Conservation (phyloP, 331 rosid species). For the Malus hybrid region DNA sequence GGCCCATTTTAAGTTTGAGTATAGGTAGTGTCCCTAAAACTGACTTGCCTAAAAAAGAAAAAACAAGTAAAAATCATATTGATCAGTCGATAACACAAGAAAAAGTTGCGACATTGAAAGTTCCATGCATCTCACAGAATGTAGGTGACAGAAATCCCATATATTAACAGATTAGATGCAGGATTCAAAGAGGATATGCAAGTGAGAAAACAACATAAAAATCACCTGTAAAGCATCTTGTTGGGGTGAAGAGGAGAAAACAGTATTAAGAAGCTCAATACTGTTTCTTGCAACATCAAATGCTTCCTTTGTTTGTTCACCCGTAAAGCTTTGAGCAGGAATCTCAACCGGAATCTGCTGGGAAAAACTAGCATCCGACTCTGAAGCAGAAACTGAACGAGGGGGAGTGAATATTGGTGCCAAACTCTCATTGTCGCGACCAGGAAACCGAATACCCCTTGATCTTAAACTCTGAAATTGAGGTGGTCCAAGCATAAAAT, state of each 20-base stretch:
- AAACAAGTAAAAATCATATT: background rate
- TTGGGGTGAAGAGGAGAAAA: slow-evolving; percentile 80
- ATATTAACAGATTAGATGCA: background rate
- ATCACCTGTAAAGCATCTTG: slow-evolving; percentile 80
- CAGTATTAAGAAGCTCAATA: slow-evolving; percentile 86
- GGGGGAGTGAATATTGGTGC: slow-evolving; percentile 98
- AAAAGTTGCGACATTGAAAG: background rate
- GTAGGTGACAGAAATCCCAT: background rate
- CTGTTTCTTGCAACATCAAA: slow-evolving; percentile 93
- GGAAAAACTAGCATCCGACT: slow-evolving; percentile 33
- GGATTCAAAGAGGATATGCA: background rate
- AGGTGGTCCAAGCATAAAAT: slow-evolving; percentile 13
- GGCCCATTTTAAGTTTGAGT: background rate
- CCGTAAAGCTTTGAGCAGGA: slow-evolving; percentile 50
- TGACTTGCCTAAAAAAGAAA: background rate
- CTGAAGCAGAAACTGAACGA: slow-evolving; percentile 51
- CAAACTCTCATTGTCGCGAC: slow-evolving; percentile 93
- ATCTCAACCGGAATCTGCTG: slow-evolving; percentile 47
- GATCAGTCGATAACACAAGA: background rate
- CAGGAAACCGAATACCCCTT: slow-evolving; percentile 91
- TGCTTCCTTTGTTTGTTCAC: slow-evolving; percentile 87
- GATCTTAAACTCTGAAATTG: slow-evolving; percentile 75
- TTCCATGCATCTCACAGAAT: background rate
- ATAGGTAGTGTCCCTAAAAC: background rate
- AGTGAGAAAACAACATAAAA: slow-evolving; percentile 13